Base-by-base conservation (phyloP, 352 stramenopile genomes). In the Aphanomyces stellatus region DNA sequence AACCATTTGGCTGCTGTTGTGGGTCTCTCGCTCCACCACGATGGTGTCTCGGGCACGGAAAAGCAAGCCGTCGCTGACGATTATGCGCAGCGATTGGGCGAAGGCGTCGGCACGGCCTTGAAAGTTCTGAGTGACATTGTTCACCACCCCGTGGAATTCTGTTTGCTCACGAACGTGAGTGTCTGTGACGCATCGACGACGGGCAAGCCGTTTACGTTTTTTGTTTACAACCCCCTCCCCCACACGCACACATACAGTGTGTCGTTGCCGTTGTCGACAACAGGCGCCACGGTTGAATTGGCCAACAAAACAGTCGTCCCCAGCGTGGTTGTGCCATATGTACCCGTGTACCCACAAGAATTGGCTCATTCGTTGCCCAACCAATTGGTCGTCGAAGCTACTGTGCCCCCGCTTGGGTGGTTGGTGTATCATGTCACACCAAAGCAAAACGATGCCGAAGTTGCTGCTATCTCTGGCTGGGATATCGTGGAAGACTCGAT, bases 1-100 rank as follows among this genome's bases (percentile, higher is more conserved):
- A 35, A 57, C 37, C 60, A 67, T 24, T 67, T 67, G 60, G 48
- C 60, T 25, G 88, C 93, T 35, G 90, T 88, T 13, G 73, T 98
- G 19, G 94, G 89, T 13, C 77, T 98, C n/a, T 82, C 91, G 1
- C 95, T 98, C 78, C 96, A 99, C 74, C 96, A 99, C 71, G 96
- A 99, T 68, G 95, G 81, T 33, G 81, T 99, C 5, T 94, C 90
- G 2, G 96, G 96, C 53, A 99, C 95, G 8, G 88, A 96, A 56
- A 98, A 98, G 71, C 95, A 99, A 72, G 83, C 83, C 40, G 96
- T 99, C 1, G 84, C 94, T 0, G 82, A 98, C 70, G 96, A 99
- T 76, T 99, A 99, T 66, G 78, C 87, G 1, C 88, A 98, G 53
- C 81, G 88, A 40, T 79, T 99, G 34, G 84, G 93, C 34, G 81